Evolutionary conservation across 1,284 basidiomycete species (phyloP).

Genomic region (Fomitiporia mediterranea): DNA sequence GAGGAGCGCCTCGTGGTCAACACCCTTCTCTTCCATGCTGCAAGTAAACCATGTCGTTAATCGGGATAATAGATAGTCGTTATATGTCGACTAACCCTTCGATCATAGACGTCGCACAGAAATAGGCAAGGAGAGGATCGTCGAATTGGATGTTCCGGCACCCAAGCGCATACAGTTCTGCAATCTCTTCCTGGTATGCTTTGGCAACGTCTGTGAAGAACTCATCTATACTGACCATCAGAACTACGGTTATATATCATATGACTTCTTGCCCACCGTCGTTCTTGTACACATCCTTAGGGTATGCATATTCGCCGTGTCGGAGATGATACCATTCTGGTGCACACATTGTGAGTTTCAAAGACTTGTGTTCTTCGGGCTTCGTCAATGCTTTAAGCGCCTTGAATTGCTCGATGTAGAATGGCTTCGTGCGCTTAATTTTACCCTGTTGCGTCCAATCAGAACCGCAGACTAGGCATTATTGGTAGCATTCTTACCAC

Average conservation of each 20-base stretch:
- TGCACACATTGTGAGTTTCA: slow-evolving; percentile 74
- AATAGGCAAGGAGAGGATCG: slow-evolving; percentile 66
- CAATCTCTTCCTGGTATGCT: slow-evolving; percentile 69
- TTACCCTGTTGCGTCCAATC: slow-evolving; percentile 41
- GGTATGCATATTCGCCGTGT: slow-evolving; percentile 58
- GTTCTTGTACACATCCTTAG: slow-evolving; percentile 53
- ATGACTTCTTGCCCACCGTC: slow-evolving; percentile 42
- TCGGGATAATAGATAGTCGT: neutral
- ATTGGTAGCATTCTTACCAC: slow-evolving; percentile 13
- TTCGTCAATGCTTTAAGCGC: slow-evolving; percentile 51
- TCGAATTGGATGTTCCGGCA: slow-evolving; percentile 78
- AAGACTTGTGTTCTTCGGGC: slow-evolving; percentile 47
- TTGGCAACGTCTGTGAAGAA: slow-evolving; percentile 70
- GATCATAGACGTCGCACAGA: slow-evolving; percentile 59
- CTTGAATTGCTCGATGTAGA: slow-evolving; percentile 61
- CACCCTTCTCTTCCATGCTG: slow-evolving; percentile 51
- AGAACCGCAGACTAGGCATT: neutral
- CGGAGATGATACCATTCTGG: slow-evolving; percentile 76
- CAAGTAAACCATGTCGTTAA: neutral
- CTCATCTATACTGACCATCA: slow-evolving; percentile 39
- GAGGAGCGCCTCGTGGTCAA: slow-evolving; percentile 59
- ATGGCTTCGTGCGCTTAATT: slow-evolving; percentile 56
- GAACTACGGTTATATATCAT: slow-evolving; percentile 4
- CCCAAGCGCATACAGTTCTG: slow-evolving; percentile 66
- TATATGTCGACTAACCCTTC: slow-evolving; percentile 34